Percentiles rank a stretch among this genome's conserved stretches.
Evolutionary conservation across 768 basidiomycete species (phyloP).

Genomic region (Neoboletus subvelutipes): DNA sequence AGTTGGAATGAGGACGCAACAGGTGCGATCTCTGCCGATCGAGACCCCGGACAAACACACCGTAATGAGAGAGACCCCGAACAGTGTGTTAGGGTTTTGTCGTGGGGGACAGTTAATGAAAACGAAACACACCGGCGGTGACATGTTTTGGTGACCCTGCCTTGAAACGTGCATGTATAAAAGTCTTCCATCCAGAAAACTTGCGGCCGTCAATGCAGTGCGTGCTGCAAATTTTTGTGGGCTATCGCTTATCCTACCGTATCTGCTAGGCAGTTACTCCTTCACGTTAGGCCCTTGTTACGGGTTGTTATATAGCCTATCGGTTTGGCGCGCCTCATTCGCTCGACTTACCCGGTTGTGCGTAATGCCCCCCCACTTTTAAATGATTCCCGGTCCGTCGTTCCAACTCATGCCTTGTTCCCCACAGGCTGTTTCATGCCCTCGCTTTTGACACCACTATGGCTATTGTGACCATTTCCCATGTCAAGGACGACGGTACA

Average conservation of each 20-base stretch:
- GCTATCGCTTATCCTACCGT: slow-evolving; percentile 21
- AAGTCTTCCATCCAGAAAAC: slow-evolving; percentile 8
- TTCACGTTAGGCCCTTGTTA: slow-evolving; percentile 8
- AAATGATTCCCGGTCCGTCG: slow-evolving; percentile 11
- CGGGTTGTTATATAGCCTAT: slow-evolving; percentile 18
- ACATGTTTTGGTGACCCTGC: slow-evolving; percentile 24
- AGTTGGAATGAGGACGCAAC: slow-evolving; percentile 11
- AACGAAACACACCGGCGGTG: slow-evolving; percentile 4
- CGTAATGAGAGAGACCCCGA: slow-evolving; percentile 18
- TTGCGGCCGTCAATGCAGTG: slow-evolving; percentile 20
- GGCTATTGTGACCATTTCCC: slow-evolving; percentile 16
- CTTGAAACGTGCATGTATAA: slow-evolving; percentile 14
- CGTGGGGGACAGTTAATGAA: slow-evolving; percentile 7
- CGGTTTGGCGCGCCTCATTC: slow-evolving; percentile 4
- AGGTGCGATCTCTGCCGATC: neutral
- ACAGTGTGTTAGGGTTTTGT: neutral
- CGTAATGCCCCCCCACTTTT: slow-evolving; percentile 22
- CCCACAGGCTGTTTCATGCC: slow-evolving; percentile 24
- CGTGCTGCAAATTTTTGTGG: slow-evolving; percentile 21
- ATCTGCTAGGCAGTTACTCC: neutral
- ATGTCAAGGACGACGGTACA: slow-evolving; percentile 46
- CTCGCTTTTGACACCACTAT: slow-evolving; percentile 23
- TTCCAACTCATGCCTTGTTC: slow-evolving; percentile 12
- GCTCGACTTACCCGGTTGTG: slow-evolving; percentile 17
- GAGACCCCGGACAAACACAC: slow-evolving; percentile 22